Percentiles rank a stretch among this genome's conserved stretches.
Evolutionary conservation across 1,284 basidiomycete species (phyloP).

Genomic region (Rhodofomes roseus): DNA sequence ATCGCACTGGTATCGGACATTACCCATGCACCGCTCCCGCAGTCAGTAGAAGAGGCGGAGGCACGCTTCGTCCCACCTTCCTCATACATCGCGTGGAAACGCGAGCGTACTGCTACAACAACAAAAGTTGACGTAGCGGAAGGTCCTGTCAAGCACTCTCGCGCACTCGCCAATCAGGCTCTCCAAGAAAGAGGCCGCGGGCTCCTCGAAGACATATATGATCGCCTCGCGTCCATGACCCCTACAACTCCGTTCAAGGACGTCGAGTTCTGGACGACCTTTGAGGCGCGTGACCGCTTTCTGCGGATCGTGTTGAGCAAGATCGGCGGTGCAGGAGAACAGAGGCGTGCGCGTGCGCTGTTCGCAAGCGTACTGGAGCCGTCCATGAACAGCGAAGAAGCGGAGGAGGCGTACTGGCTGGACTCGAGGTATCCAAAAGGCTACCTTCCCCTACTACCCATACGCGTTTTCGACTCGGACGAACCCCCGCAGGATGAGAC

Average conservation of each 20-base stretch:
- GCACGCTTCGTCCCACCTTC: constrained; percentile 56
- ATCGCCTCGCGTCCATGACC: constrained; percentile 32
- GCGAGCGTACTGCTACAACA: constrained; percentile 28
- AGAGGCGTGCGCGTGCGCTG: constrained; percentile 52
- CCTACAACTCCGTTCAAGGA: neutral
- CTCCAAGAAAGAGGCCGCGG: constrained; percentile 71
- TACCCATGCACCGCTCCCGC: constrained; percentile 68
- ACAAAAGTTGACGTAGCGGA: constrained; percentile 18
- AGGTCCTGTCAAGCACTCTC: constrained; percentile 46
- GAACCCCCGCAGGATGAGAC: constrained; percentile 11
- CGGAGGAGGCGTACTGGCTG: constrained; percentile 53
- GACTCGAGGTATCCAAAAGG: constrained; percentile 51
- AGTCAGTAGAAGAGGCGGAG: constrained; percentile 51
- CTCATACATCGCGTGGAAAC: constrained; percentile 57
- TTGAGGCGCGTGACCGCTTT: constrained; percentile 66
- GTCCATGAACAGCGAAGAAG: constrained; percentile 21
- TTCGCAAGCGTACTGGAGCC: constrained; percentile 29
- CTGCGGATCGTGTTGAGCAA: constrained; percentile 61
- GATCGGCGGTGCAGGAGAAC: constrained; percentile 66
- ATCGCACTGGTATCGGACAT: constrained; percentile 83
- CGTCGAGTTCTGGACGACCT: constrained; percentile 76
- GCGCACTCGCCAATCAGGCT: constrained; percentile 61
- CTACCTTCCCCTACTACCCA: constrained; percentile 54
- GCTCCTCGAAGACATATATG: constrained; percentile 59
- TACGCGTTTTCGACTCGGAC: constrained; percentile 41